A percentile compares a stretch with the other conserved stretches of the same genome.
phyloP scores from a whole-genome alignment of 2,329 filamentous ascomycete genomes.

The Pseudogymnoascus sp. region DNA sequence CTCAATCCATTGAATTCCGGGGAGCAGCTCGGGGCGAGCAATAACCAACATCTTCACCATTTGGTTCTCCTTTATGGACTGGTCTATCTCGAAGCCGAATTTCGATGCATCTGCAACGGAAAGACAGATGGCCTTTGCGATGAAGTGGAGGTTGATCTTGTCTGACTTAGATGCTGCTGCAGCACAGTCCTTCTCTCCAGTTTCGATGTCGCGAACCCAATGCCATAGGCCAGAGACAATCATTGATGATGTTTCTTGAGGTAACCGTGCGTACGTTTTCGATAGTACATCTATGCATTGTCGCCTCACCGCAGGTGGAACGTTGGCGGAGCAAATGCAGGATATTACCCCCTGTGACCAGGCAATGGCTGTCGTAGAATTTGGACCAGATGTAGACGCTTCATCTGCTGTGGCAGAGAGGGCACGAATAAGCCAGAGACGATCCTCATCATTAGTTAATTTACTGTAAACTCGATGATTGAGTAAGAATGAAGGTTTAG shows the following conservation, averaged over 20 bases:
- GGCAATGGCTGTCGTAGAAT: conserved; percentile 47
- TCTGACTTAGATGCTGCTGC: conserved; percentile 58
- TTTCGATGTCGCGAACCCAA: conserved; percentile 62
- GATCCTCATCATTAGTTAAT: conserved; percentile 63
- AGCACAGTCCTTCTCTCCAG: conserved; percentile 70
- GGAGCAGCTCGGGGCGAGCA: conserved; percentile 68
- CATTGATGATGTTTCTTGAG: conserved; percentile 50
- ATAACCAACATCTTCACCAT: conserved; percentile 72
- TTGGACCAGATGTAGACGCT: conserved; percentile 38
- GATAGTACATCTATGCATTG: conserved; percentile 56
- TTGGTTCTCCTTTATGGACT: conserved; percentile 53
- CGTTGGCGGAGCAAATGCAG: conserved; percentile 54
- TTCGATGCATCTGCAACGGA: conserved; percentile 42
- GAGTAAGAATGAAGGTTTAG: conserved; percentile 80
- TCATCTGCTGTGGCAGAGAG: conserved; percentile 53
- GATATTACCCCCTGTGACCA: conserved; percentile 89
- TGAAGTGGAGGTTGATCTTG: conserved; percentile 52
- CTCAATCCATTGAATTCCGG: conserved; percentile 79
- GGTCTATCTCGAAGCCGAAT: conserved; percentile 35
- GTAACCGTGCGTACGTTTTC: conserved; percentile 52
- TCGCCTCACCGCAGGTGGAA: conserved; percentile 56
- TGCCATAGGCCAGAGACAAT: conserved; percentile 70
- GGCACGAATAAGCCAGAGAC: conserved; percentile 67
- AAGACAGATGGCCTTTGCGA: conserved; percentile 56
- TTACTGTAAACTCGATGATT: conserved; percentile 82